Evolutionary conservation across 441 rosid genomes (phyloP), one percentile per base, ranked within the genome.

Genomic region (Metrosideros polymorpha): DNA sequence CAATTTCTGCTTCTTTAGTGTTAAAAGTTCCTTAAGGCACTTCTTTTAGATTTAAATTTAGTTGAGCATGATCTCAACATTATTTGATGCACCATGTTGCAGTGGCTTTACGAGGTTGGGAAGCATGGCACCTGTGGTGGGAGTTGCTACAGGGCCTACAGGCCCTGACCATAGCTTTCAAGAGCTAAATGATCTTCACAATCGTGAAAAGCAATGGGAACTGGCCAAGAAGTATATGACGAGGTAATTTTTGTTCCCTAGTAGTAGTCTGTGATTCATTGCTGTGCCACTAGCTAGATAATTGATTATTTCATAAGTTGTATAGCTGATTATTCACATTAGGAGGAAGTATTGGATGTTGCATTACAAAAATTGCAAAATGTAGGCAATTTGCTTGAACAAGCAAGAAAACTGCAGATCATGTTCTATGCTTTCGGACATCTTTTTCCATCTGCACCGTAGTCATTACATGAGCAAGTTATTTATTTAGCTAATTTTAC

Each of bases 101-200:
- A 89, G 92, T 82, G 89, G 92, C 53, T 87, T 88, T 84, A 82
- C 86, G 87, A 84, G 86, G 82, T 86, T 88, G 90, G 89, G 88
- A 83, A 88, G 92, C 47, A 57, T 52, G 45, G 84, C 85, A 83
- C 39, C 89, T 87, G 87, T 85, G 25, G 83, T 53, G 32, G 86
- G 54, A 71, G 71, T 85, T 27, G 77, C 47, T 77, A 53, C 87
- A 51, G 88, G 84, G 12, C 85, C 47, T 77, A 53, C 87, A 51
- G 88, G 84, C 15, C 85, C 84, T 50, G 89, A 84, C 86, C 84
- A 71, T 32, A 76, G 63, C 61, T 82, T 6, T 49, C 84, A 84
- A 43, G 88, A 85, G 79, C 57, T 61, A 88, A 29, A 57, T 56
- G 89, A 85, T 82, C 87, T 85, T 89, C 89, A 86, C 55, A 89